Evolutionary conservation across 176 grass and related monocot species (phyloP), one percentile per base, ranked within the genome.

Genomic region (Dactylis glomerata): DNA sequence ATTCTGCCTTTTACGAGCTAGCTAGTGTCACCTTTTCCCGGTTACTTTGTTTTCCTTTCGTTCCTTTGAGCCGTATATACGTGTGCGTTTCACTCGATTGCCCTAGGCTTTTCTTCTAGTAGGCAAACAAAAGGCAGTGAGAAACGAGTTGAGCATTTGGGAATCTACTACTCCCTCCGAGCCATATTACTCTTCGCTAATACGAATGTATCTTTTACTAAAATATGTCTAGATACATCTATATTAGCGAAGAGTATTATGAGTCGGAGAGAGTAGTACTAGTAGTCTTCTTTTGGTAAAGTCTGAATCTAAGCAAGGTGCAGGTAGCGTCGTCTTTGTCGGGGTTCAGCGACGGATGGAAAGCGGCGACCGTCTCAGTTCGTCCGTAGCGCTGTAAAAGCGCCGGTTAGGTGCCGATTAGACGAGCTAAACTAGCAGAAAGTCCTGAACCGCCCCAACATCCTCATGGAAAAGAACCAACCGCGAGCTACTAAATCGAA

Each of bases 21-120:
- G 47, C 2, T n/a, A 42, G 7, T 42, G 30, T 58, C 70, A 26
- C 88, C 19, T 52, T 52, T 50, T 20, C 22, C 2, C 19, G 2
- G 50, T 20, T 52, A 52, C 5, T 22, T 52, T 22, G 3, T 16
- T 49, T 5, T 16, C 4, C 1, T 45, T 45, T 10, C 44, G 44
- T 12, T 12, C 12, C 44, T 45, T 45, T 45, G 11, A 45, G 44
- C 44, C 14, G 34, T 36, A 36, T 36, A 82, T 70, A 32, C n/a
- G 31, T 7, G 75, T 7, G 37, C 46, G 77, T 82, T 34, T 72
- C 73, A n/a, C 73, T 90, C 52, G 63, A 82, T 77, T 27, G 9
- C 23, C 4, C 8, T 6, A 14, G 0, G 20, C 54, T 45, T 63
- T 73, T 28, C 69, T 5, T 68, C 42, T 67, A 28, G 10, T 52